Evolutionary conservation across 2,329 filamentous ascomycete genomes (phyloP), one percentile per base, ranked within the genome.

Genomic region (Sporothrix dimorphospora): DNA sequence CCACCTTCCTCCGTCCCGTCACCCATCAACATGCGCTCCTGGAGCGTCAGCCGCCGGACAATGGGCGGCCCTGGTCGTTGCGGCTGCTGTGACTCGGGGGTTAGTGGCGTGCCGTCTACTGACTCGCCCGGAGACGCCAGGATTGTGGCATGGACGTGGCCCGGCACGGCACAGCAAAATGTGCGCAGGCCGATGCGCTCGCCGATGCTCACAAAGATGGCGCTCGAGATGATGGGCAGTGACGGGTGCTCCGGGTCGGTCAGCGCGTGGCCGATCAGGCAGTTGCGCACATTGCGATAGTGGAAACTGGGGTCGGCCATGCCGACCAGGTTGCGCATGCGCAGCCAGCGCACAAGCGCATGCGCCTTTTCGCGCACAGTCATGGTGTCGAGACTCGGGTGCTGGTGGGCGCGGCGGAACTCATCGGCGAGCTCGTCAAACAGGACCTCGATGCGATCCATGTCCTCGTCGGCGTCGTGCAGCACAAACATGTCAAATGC

Each of bases 401-500:
- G 82, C 21, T n/a, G n/a, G 53, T 57, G 53, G 34, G 85, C 83
- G 0, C 77, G 73, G 12, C 83, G 83, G 72, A 98, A 89, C 1
- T 83, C 81, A 3, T 79, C 76, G 2, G 90, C 89, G 47, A 93
- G 84, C 0, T 83, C 79, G 79, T 96, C 90, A 27, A 98, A 83
- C 53, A 89, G 71, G 8, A 57, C 65, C 11, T 73, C 70, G 42
- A 78, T 91, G 82, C 94, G 89, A 72, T 92, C 86, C 69, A 95
- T 81, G 78, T 97, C 94, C n/a, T 91, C 90, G 40, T 86, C 85
- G 21, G 89, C 87, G 71, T 91, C 91, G 75, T 91, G 89, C 38
- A 95, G 83, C 61, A 97, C 89, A 81, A 98, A 98, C 81, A 98
- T 87, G 80, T 98, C 96, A 79, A 97, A 97, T 16, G 91, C 92